A percentile compares a stretch with the other conserved stretches of the same genome.
phyloP scores from a whole-genome alignment of 78 protist genomes.

The Dictyostelium discoideum region DNA sequence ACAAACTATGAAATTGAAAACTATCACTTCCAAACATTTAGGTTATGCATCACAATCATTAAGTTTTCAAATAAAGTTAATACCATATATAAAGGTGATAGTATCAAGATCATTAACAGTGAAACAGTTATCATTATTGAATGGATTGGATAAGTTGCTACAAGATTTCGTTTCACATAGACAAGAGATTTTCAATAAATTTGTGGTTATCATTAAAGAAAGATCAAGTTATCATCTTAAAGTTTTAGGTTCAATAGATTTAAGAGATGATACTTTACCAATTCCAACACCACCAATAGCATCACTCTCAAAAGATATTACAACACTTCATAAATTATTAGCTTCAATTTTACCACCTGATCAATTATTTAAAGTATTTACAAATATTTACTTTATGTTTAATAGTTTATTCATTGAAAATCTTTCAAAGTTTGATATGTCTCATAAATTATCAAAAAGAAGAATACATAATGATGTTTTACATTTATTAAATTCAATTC shows the following conservation, averaged over 20 bases:
- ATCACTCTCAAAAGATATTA: conserved; percentile 24
- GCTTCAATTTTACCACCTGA: conserved; percentile 33
- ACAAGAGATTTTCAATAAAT: conserved; percentile 47
- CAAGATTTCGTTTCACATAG: conserved; percentile 67
- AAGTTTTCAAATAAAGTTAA: conserved; percentile 59
- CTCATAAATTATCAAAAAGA: conserved; percentile 21
- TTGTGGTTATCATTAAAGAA: conserved; percentile 46
- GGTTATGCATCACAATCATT: conserved; percentile 67
- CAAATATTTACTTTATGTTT: conserved; percentile 54
- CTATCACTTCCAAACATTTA: conserved; percentile 75
- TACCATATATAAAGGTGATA: conserved; percentile 43
- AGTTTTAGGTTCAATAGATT: neutral
- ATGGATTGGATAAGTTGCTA: conserved; percentile 39
- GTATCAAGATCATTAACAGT: neutral
- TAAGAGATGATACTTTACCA: conserved; percentile 56
- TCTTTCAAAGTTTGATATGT: conserved; percentile 4
- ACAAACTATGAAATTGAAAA: conserved; percentile 70
- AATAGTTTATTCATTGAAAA: conserved; percentile 27
- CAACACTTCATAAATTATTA: conserved; percentile 36
- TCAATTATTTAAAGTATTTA: conserved; percentile 58
- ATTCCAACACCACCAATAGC: conserved; percentile 78
- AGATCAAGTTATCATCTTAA: conserved; percentile 30
- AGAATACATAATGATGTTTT: conserved; percentile 61
- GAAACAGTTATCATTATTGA: conserved; percentile 47
- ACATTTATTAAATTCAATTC: conserved; percentile 27